Base-by-base conservation (phyloP, 352 stramenopile species). In the Blastocystis sp. region DNA sequence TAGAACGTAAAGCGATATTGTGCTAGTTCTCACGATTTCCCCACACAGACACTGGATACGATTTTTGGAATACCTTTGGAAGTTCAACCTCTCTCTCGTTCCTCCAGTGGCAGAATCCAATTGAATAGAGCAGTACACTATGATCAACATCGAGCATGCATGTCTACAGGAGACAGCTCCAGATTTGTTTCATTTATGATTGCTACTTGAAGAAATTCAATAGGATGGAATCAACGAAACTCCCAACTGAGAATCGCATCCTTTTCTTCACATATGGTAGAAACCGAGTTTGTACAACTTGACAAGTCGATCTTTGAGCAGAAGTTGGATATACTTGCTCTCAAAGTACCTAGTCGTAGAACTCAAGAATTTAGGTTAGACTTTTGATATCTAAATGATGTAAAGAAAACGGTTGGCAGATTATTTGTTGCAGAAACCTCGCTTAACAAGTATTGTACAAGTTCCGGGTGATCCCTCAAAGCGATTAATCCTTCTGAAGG, bases 11-110 rank as follows among this genome's bases (percentile, higher is more conserved):
- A 89, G 6, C 30, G n/a, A 18, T 6, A 78, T n/a, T 26, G 66
- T 24, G 16, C 2, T 18, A 59, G 59, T 3, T 16, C 16, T 4
- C 39, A 89, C 78, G 78, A 89, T 73, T 89, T 62, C 78, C 78
- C 78, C 78, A 89, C 16, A 65, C n/a, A 76, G 63, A 26, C 30
- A 89, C 39, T 3, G 78, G 47, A 53, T 89, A 89, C 9, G 78
- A 89, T 7, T 73, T 55, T 24, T 89, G 78, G 41, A 85, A 85
- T 24, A 66, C 18, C 26, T 85, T 85, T 18, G 30, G 34, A 26
- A n/a, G 18, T n/a, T 24, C n/a, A 6, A 37, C 39, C 0, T 20
- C 56, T 18, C 2, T 20, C 30, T 16, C 45, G 4, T 85, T 41
- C 20, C 34, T n/a, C 43, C 11, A 69, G 53, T 26, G 26, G n/a